Base-by-base conservation (phyloP, 805 yeast species). In the Hermanozyma aechmeae region DNA sequence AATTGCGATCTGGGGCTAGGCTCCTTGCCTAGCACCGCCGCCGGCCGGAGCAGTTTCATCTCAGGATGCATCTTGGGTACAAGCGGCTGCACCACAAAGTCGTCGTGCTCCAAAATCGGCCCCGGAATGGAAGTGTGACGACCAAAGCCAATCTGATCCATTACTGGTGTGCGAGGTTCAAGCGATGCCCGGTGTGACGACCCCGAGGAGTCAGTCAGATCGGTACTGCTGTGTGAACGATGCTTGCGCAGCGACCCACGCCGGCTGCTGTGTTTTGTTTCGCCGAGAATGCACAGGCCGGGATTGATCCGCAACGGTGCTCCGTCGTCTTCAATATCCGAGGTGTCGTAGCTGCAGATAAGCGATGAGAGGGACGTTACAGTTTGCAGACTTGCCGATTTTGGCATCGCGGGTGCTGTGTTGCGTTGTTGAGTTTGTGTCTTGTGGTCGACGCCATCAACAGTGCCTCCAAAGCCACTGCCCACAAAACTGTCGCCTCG, bases 291-390 rank as follows among this genome's bases (percentile, higher is more conserved):
- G n/a, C n/a, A n/a, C n/a, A n/a, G n/a, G n/a, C n/a, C n/a, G n/a
- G n/a, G n/a, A n/a, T n/a, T n/a, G n/a, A n/a, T n/a, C n/a, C n/a
- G n/a, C n/a, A n/a, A n/a, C n/a, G n/a, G n/a, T n/a, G n/a, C n/a
- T n/a, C n/a, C n/a, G n/a, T n/a, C n/a, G n/a, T 31, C 40, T 13
- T 33, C 28, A 6, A 32, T 33, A 19, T 33, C 40, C 15, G 34
- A 31, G 25, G 39, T 42, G 13, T 51, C 58, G 35, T 56, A 56
- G 6, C 45, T 40, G 16, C 51, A 58, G 23, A 55, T 50, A 10
- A 56, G 32, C 13, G 57, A 51, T 2, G 48, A 28, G 33, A 51
- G 48, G 23, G 56, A 53, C 13, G 36, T 26, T 9, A 53, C 25
- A 2, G 55, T 45, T 24, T 40, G n/a, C 20, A 45, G 33, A 27